Evolutionary conservation across 1,284 basidiomycete genomes (phyloP).

Genomic region (Trametes pubescens): DNA sequence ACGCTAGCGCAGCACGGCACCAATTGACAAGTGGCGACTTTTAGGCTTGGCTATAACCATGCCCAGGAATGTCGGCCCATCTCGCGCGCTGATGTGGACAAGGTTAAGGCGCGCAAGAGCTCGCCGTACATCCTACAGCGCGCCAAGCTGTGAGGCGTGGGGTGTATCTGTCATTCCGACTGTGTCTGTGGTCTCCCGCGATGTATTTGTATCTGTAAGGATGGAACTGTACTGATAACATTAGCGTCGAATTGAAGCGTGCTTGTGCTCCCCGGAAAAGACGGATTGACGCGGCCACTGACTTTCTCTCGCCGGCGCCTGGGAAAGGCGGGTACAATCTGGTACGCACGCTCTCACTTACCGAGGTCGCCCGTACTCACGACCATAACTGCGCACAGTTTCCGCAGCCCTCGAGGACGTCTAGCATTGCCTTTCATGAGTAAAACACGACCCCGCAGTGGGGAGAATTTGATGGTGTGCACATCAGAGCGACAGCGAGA

Average conservation of each 20-base stretch:
- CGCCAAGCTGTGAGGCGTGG: constrained; percentile 35
- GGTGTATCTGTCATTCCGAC: neutral
- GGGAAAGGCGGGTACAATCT: neutral
- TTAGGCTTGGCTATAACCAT: constrained; percentile 83
- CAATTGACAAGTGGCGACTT: neutral
- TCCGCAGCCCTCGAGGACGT: neutral
- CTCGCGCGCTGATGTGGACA: constrained; percentile 71
- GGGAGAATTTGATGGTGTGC: neutral
- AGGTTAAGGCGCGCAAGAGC: constrained; percentile 71
- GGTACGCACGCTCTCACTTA: neutral
- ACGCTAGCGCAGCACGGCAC: neutral
- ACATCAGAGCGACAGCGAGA: neutral
- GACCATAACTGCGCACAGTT: neutral
- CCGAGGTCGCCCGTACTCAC: neutral
- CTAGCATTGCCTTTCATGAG: neutral
- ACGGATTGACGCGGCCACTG: neutral
- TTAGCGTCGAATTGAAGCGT: neutral
- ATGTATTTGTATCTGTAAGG: neutral
- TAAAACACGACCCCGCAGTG: neutral
- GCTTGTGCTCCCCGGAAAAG: neutral
- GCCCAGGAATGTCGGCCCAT: constrained; percentile 71
- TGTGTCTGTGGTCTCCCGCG: neutral
- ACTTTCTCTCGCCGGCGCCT: neutral
- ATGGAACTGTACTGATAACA: constrained; percentile 5
- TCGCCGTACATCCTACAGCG: constrained; percentile 41